Evolutionary conservation across 1,139 yeast species (phyloP).

Genomic region (Taphrina confusa): DNA sequence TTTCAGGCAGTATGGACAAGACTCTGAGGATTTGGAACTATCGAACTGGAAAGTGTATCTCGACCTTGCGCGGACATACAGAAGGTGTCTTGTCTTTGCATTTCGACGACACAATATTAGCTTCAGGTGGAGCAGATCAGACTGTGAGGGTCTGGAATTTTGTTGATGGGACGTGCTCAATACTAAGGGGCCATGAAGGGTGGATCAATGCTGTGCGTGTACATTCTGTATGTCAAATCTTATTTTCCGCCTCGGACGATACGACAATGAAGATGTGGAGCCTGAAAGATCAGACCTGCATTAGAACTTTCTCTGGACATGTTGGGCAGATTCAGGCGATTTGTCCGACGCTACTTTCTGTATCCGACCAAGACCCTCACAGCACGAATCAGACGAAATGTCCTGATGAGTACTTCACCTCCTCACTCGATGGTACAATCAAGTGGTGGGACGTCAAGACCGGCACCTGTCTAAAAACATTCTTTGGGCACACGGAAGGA

Average conservation of each 20-base stretch:
- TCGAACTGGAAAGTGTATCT: slow-evolving; percentile 88
- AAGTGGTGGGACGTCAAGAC: slow-evolving; percentile 94
- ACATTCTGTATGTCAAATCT: slow-evolving; percentile 73
- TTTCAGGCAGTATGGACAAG: slow-evolving; percentile 87
- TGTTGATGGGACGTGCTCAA: slow-evolving; percentile 85
- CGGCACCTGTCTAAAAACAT: slow-evolving; percentile 57
- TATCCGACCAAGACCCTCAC: slow-evolving; percentile 32
- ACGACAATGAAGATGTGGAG: slow-evolving; percentile 96
- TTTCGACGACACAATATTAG: slow-evolving; percentile 76
- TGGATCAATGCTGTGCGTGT: slow-evolving; percentile 89
- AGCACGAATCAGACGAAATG: slow-evolving; percentile 4
- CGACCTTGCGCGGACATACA: slow-evolving; percentile 90
- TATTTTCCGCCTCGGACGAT: slow-evolving; percentile 89
- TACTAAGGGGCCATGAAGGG: slow-evolving; percentile 88
- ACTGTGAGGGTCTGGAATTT: slow-evolving; percentile 97
- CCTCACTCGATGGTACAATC: slow-evolving; percentile 37
- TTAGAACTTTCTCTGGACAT: slow-evolving; percentile 69
- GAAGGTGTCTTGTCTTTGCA: slow-evolving; percentile 83
- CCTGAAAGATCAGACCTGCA: slow-evolving; percentile 71
- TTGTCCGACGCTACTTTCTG: slow-evolving; percentile 19
- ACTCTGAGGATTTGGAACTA: slow-evolving; percentile 96
- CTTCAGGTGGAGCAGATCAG: slow-evolving; percentile 88
- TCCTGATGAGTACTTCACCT: slow-evolving; percentile 32
- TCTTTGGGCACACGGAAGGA: slow-evolving; percentile 94
- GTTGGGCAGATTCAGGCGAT: slow-evolving; percentile 49